Evolutionary conservation across 768 basidiomycete species (phyloP).

Genomic region (Boletus eberwhitei): DNA sequence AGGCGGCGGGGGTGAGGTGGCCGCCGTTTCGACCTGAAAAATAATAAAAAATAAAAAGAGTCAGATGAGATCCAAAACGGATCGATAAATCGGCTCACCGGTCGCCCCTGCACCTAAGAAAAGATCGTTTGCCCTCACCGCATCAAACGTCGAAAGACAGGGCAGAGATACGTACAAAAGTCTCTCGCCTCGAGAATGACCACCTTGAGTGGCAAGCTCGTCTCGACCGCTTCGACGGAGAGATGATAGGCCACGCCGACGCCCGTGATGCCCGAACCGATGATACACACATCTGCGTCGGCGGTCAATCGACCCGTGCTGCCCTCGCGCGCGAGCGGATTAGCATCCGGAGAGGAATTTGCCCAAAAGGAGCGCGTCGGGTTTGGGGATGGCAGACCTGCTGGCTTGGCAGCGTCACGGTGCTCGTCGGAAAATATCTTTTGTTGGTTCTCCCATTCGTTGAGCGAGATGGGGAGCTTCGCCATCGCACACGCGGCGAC

Average conservation of each 20-base stretch:
- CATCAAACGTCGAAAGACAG: background rate
- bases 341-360: conserved; percentile 49
- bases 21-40: conserved; percentile 72
- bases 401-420: conserved; percentile 12
- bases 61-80: background rate
- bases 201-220: conserved; percentile 38
- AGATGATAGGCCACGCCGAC: conserved; percentile 74
- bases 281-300: conserved; percentile 70
- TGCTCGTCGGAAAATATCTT: conserved; percentile 1
- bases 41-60: background rate
- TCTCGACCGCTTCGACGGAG: conserved; percentile 32
- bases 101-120: conserved; percentile 72
- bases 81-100: conserved; percentile 37
- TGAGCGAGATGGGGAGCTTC: background rate
- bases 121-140: background rate
- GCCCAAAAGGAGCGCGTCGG: conserved; percentile 77
- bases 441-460: conserved; percentile 1
- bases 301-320: conserved; percentile 56
- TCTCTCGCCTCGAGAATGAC: conserved; percentile 82
- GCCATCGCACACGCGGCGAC: conserved; percentile 9
- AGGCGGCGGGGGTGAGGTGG: conserved; percentile 56
- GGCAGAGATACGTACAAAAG: conserved; percentile 58
- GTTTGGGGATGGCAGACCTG: conserved; percentile 52
- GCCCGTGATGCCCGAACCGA: conserved; percentile 80
- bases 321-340: conserved; percentile 65